Percentiles rank a stretch among this genome's conserved stretches.
phyloP scores from a whole-genome alignment of 495 filamentous ascomycete genomes.

The Apodospora peruviana region DNA sequence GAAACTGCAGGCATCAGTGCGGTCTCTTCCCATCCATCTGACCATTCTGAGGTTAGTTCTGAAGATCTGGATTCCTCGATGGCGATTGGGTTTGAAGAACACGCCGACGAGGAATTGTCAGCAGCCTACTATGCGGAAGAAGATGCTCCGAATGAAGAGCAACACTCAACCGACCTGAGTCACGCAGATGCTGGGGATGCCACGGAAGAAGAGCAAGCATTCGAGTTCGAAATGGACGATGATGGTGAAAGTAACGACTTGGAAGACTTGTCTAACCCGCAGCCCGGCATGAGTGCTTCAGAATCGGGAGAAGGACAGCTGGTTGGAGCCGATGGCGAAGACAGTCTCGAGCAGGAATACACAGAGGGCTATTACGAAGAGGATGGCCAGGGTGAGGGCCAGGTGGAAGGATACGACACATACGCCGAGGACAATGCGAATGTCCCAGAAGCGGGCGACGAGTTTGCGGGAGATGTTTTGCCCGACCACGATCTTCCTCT shows the following conservation, averaged over 20 bases:
- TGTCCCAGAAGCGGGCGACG: too few species aligned
- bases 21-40: constrained; percentile 2
- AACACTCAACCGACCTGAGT: constrained; percentile 15
- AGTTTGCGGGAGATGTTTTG: background rate
- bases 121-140: too few species aligned
- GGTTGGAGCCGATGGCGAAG: constrained; percentile 3
- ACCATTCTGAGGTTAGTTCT: constrained; percentile 4
- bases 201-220: constrained; percentile 9
- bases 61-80: constrained; percentile 7
- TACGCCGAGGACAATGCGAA: background rate
- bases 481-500: constrained; percentile 1
- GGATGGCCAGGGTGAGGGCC: background rate
- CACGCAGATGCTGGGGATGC: constrained; percentile 8
- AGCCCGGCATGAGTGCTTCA: background rate
- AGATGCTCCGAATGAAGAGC: background rate
- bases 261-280: background rate
- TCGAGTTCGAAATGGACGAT: constrained; percentile 16
- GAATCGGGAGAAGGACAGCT: background rate
- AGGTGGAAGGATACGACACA: background rate
- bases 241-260: background rate
- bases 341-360: constrained; percentile 3
- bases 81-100: background rate
- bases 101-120: background rate
- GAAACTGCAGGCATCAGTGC: constrained; percentile 8
- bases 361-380: constrained; percentile 2